Base-by-base conservation (phyloP, 1,284 basidiomycete species). In the Leccinum pallidistipes region DNA sequence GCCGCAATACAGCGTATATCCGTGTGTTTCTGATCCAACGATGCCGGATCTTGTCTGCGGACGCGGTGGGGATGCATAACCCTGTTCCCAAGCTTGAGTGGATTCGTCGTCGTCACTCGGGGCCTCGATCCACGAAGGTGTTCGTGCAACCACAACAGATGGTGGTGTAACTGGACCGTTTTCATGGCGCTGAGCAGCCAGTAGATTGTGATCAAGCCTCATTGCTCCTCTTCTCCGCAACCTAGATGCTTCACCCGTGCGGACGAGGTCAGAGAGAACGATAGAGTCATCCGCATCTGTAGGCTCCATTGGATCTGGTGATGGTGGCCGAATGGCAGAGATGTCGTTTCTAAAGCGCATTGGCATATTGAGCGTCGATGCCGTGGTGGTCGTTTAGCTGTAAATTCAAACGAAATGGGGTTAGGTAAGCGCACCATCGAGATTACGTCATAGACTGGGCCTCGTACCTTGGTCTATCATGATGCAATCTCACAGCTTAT, bases 211-310 rank as follows among this genome's bases (percentile, higher is more conserved):
- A 72, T 87, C 86, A 47, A 88, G 76, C 40, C 86, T 79, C 79
- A 90, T 83, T 56, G 88, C 88, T 24, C 88, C 88, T 66, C 88
- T 76, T 60, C 88, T 77, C n/a, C 89, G 81, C 43, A 91, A 74
- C 7, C 89, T 79, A 16, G 88, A 90, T 0, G 86, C 85, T 69
- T 91, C 89, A 11, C 85, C 88, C 1, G 85, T 85, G 56, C 84
- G 81, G 8, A 90, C 79, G 54, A 90, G 80, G 71, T 90, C 88
- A 2, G 86, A 87, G 59, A 91, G 81, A 24, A 88, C 81, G 59
- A 91, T 85, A 31, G 85, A 81, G 69, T 86, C 86, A 68, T 90
- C 88, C 2, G 78, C 80, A 65, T 88, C 84, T 43, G 73, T 69
- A 5, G 66, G 73, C 16, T 76, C 66, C n/a, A 70, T 50, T 21